Evolutionary conservation across 2,329 filamentous ascomycete species (phyloP).

Genomic region (Fusarium neocosmosporiellum): DNA sequence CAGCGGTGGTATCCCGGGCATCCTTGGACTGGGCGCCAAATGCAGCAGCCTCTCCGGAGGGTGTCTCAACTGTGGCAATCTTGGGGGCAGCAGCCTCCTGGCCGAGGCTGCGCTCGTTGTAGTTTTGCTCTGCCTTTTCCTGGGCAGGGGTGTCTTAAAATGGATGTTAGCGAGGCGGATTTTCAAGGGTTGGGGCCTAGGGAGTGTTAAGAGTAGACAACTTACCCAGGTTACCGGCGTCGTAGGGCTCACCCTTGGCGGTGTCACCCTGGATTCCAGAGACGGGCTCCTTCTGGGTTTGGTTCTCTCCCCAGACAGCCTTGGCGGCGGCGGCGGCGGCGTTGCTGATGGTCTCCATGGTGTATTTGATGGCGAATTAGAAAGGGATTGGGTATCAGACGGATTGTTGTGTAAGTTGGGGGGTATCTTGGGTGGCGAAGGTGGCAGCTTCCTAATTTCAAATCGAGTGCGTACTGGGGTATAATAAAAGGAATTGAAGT

Average conservation of each 20-base stretch:
- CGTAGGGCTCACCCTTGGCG: slow-evolving; percentile 77
- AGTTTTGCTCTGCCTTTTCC: slow-evolving; percentile 30
- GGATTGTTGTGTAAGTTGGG: background rate
- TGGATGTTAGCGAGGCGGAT: background rate
- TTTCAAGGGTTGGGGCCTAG: background rate
- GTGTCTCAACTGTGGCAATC: background rate
- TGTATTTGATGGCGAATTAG: slow-evolving; percentile 27
- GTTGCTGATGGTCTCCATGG: slow-evolving; percentile 74
- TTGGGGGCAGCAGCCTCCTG: slow-evolving; percentile 9
- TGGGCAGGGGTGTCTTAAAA: slow-evolving; percentile 29
- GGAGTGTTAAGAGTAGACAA: background rate
- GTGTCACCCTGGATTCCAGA: slow-evolving; percentile 77
- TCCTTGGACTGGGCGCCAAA: slow-evolving; percentile 10
- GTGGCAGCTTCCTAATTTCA: background rate
- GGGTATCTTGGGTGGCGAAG: slow-evolving; percentile 19
- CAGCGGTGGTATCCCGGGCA: slow-evolving; percentile 32
- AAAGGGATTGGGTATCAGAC: background rate
- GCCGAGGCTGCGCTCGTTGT: slow-evolving; percentile 19
- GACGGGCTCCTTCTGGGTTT: slow-evolving; percentile 70
- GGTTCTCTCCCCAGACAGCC: slow-evolving; percentile 58
- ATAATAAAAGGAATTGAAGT: slow-evolving; percentile 4
- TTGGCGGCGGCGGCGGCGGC: slow-evolving; percentile 56
- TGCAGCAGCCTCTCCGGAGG: background rate
- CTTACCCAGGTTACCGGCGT: slow-evolving; percentile 78
- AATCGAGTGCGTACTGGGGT: slow-evolving; percentile 9